Base-by-base conservation (phyloP, 352 stramenopile genomes). In the Phytophthora pinifolia region DNA sequence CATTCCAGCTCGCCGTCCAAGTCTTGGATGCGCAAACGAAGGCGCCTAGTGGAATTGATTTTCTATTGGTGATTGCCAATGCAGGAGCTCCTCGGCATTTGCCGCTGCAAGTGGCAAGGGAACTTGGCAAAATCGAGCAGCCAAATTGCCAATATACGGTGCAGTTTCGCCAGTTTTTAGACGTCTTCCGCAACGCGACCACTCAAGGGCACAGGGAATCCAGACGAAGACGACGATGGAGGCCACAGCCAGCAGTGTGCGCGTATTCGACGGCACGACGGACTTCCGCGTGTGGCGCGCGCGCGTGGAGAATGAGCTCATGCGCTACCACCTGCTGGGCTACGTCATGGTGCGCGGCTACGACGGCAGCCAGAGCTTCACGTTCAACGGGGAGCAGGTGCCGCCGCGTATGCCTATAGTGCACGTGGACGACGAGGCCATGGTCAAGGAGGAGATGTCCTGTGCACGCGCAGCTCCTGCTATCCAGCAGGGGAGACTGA, bases 271-370 rank as follows among this genome's bases (percentile, higher is more conserved):
- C 36, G 70, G 67, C 39, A 72, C 64, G 27, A 73, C 48, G 38
- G 70, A 80, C 60, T 80, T 80, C 33, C 41, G 65, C 42, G 49
- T 80, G 35, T 80, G 70, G 70, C 67, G 67, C 46, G 57, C 67
- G 27, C 67, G 70, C 20, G 52, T 80, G 30, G 70, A 80, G 60
- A 80, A 80, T 36, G 70, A 80, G 48, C 61, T 80, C 34, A 65
- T 80, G 67, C 67, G 70, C 43, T 77, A 77, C 61, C 70, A 80
- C 44, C 32, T 80, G 25, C 47, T 80, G 43, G 70, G 70, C 20
- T 80, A 80, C 61, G 69, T 80, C 10, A 45, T 69, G 54, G 70
- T 80, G 35, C 57, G 62, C 25, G 61, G 59, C 47, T 80, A 80
- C 42, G 65, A 80, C 49, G 70, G 70, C 25, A 80, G 70, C 32